Percentiles rank a stretch among this genome's conserved stretches.
These are phyloP conservation scores for Monilinia fructicola DNA, from an alignment of 2,329 filamentous ascomycete species.

Conservation along the genomic window DNA sequence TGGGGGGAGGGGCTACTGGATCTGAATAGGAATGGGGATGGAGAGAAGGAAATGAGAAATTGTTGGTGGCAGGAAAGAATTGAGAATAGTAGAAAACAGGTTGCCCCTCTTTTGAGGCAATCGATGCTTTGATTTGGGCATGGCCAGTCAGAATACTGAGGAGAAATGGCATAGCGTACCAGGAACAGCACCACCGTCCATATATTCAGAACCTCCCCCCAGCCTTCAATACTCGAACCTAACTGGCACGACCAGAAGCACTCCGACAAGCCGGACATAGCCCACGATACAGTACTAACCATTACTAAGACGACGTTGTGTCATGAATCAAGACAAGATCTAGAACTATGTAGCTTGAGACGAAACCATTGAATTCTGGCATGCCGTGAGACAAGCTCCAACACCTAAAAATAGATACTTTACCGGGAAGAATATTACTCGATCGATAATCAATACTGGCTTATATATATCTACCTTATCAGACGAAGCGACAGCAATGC, in stretches of 20 bases:
- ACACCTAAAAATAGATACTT: too few species aligned
- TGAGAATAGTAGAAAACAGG: conserved; percentile 64
- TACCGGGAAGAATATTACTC: too few species aligned
- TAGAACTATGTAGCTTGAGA: not conserved
- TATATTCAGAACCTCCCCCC: not conserved
- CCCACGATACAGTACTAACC: not conserved
- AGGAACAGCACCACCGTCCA: not conserved
- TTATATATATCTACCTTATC: too few species aligned
- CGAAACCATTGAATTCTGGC: not conserved
- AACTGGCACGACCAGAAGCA: not conserved
- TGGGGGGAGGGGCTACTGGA: conserved; percentile 53
- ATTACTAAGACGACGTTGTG: not conserved
- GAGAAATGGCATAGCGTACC: too few species aligned
- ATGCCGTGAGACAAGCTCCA: not conserved
- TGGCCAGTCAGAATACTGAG: not conserved
- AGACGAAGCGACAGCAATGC: too few species aligned
- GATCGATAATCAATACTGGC: too few species aligned
- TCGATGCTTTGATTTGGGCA: conserved; percentile 34
- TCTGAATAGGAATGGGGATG: conserved; percentile 1
- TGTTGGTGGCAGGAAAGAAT: conserved; percentile 68
- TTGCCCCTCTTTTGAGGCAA: conserved; percentile 65
- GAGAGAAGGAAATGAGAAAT: conserved; percentile 49
- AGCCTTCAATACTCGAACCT: too few species aligned
- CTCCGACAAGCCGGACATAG: not conserved
- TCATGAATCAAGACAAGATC: not conserved